phyloP scores from a whole-genome alignment of 192 early-diverging fungal species.

The Neocallimastix lanati region DNA sequence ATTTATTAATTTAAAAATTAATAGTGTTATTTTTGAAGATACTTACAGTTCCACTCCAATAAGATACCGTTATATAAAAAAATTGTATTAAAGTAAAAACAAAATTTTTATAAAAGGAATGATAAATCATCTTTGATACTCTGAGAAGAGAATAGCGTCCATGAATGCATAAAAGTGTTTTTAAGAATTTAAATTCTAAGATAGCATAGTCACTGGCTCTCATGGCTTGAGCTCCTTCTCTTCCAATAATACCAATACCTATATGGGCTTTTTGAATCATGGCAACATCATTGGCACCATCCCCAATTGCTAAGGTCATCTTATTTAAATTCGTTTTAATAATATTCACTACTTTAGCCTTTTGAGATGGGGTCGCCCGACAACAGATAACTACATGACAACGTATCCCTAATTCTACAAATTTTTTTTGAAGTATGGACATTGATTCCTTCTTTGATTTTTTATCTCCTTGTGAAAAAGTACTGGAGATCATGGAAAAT shows the following conservation, averaged over 20 bases:
- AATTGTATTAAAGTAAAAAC: neutral
- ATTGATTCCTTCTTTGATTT: neutral
- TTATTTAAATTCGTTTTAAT: conserved; percentile 15
- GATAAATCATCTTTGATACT: conserved; percentile 5
- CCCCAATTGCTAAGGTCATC: conserved; percentile 70
- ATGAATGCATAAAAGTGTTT: conserved; percentile 27
- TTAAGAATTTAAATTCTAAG: conserved; percentile 31
- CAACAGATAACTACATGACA: conserved; percentile 18
- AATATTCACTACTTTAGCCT: conserved; percentile 15
- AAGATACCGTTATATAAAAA: neutral
- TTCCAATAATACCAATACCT: conserved; percentile 78
- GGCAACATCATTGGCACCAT: conserved; percentile 87
- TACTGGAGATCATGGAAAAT: neutral
- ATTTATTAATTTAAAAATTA: too few species aligned
- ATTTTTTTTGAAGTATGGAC: neutral
- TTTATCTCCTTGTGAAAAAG: neutral
- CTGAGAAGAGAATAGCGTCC: conserved; percentile 23
- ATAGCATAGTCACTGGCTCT: conserved; percentile 74
- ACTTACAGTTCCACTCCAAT: neutral
- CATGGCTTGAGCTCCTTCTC: conserved; percentile 74
- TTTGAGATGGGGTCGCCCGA: conserved; percentile 35
- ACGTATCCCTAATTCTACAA: conserved; percentile 55
- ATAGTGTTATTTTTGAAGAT: too few species aligned
- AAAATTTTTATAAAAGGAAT: neutral
- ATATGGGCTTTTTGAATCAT: conserved; percentile 91